Conservation (phyloP, 2,329 filamentous ascomycete species). For the Trichophyton mentagrophytes region DNA sequence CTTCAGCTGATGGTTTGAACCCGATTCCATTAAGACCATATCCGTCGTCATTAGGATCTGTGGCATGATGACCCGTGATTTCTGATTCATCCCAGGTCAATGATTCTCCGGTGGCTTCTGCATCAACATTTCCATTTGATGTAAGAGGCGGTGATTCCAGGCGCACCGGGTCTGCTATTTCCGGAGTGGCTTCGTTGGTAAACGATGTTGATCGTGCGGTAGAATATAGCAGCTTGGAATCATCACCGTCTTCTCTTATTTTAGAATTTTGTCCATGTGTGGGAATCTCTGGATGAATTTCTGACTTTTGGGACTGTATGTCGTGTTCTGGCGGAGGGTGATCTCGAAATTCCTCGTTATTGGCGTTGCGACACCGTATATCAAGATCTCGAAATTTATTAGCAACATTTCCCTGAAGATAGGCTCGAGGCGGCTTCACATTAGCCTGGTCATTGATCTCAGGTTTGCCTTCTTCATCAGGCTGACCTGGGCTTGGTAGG, state of each 20-base stretch:
- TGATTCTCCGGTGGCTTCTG: conserved; percentile 19
- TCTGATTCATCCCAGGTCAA: conserved; percentile 47
- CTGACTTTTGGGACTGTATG: neutral
- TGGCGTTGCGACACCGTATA: conserved; percentile 16
- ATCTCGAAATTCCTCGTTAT: too few species aligned
- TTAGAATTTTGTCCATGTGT: neutral
- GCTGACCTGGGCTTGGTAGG: neutral
- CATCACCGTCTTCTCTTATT: neutral
- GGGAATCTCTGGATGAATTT: neutral
- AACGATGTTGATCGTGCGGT: neutral
- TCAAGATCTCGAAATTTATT: conserved; percentile 30
- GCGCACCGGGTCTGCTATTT: neutral
- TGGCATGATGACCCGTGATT: conserved; percentile 48
- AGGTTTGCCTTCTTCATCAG: neutral
- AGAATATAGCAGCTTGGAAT: neutral
- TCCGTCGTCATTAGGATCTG: conserved; percentile 48
- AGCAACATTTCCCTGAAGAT: conserved; percentile 28
- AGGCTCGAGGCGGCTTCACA: conserved; percentile 6
- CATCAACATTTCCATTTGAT: neutral
- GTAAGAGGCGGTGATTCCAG: neutral
- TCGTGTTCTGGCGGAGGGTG: neutral
- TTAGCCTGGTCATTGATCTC: conserved; percentile 17
- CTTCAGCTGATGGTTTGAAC: conserved; percentile 48
- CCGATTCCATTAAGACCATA: conserved; percentile 53
- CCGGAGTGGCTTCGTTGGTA: neutral